Base-by-base conservation (phyloP, 345 rosid species). In the Jatropha curcas region DNA sequence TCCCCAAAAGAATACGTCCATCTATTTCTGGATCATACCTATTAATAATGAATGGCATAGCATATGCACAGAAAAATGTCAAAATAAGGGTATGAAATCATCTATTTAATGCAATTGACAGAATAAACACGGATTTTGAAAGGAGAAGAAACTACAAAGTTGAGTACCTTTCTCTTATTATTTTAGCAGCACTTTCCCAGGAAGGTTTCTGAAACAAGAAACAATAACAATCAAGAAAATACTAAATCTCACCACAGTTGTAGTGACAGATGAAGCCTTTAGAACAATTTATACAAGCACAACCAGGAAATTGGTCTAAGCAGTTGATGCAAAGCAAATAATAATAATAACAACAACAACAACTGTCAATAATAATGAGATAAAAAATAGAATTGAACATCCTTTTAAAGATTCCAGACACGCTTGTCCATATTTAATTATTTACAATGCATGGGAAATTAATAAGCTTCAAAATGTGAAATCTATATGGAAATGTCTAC, bases 21-120 rank as follows among this genome's bases (percentile, higher is more conserved):
- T 96, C 98, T 27, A 82, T 71, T 80, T 96, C 97, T 30, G 93
- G 94, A 83, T 93, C 97, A 85, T 96, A 96, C 84, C 99, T 96
- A 77, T 60, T 43, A 71, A 74, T 67, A 57, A 66, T 34, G 70
- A 71, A 35, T 37, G 45, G 28, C 53, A 59, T 53, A 77, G 70
- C 67, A 59, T 45, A 53, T 56, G 17, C 46, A 72, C 37, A 71
- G 41, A 63, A 67, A 20, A 25, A 34, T 43, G 22, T 56, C 52
- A 61, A 65, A 76, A 71, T 41, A 33, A 14, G 58, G 56, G 55
- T 33, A 45, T 51, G 17, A 72, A 66, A 50, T 46, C 6, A 50
- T 46, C 6, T 46, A 77, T 52, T 55, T 46, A 37, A 53, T 8
- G 48, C 13, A 35, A 5, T 2, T 12, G 34, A 39, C 14, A 34